phyloP scores from a whole-genome alignment of 495 filamentous ascomycete species.

The Delitschia confertaspora region DNA sequence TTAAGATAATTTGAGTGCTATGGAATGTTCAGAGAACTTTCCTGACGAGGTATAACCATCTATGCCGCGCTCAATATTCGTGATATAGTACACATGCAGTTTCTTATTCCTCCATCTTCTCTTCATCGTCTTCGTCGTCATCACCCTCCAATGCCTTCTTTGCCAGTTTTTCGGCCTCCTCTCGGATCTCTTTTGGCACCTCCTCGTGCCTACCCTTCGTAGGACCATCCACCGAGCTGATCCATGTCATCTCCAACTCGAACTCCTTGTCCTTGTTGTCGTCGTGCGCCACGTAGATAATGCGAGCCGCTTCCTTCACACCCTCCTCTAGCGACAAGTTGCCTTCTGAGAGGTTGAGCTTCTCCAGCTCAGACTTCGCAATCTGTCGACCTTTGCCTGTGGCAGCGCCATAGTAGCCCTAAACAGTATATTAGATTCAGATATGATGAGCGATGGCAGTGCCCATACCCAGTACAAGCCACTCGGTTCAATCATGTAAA shows the following conservation, averaged over 20 bases:
- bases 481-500: constrained; percentile 99
- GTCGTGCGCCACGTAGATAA: constrained; percentile 94
- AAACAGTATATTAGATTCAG: constrained; percentile 22
- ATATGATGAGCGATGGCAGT: neutral
- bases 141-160: constrained; percentile 39
- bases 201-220: constrained; percentile 85
- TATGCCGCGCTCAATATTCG: constrained; percentile 1
- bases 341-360: constrained; percentile 74
- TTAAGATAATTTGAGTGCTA: no score
- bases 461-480: constrained; percentile 78
- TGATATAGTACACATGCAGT: constrained; percentile 17
- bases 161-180: constrained; percentile 69
- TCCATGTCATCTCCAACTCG: constrained; percentile 98
- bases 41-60: no score
- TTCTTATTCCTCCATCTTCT: constrained; percentile 36
- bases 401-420: constrained; percentile 95
- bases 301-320: constrained; percentile 91
- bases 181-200: constrained; percentile 77
- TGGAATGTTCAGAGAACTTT: no score
- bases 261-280: constrained; percentile 99
- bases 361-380: constrained; percentile 95
- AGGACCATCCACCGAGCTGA: constrained; percentile 70
- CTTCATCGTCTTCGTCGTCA: constrained; percentile 36
- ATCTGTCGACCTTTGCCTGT: constrained; percentile 93
- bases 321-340: constrained; percentile 73